Conservation (phyloP, 2,329 filamentous ascomycete genomes). For the Dothiorella sarmentorum region DNA sequence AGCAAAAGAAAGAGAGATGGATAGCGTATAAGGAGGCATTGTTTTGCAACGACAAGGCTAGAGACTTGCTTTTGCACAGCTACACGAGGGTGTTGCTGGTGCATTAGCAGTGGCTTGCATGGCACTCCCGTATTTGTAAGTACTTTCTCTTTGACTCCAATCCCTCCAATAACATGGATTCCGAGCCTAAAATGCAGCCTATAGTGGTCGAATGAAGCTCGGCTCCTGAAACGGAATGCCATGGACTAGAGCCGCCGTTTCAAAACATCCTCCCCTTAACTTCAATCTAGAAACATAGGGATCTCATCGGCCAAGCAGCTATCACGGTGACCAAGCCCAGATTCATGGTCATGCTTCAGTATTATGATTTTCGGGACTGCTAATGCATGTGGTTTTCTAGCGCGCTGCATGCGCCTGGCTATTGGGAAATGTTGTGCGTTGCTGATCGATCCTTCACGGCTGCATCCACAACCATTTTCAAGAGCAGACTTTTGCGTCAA, state of each 20-base stretch:
- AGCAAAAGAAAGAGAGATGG: no score
- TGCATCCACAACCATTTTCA: neutral
- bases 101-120: neutral
- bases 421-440: neutral
- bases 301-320: no score
- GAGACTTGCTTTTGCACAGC: neutral
- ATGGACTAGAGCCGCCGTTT: constrained; percentile 2
- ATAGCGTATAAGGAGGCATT: no score
- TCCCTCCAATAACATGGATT: neutral
- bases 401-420: neutral
- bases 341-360: no score
- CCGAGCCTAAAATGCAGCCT: neutral
- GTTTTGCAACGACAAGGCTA: no score
- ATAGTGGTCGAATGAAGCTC: neutral
- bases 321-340: neutral
- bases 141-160: neutral
- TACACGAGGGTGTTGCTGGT: neutral
- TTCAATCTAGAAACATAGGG: no score
- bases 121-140: neutral
- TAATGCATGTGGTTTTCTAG: constrained; percentile 6
- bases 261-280: no score
- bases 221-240: neutral
- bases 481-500: neutral
- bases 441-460: neutral
- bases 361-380: no score